Conservation (phyloP, 345 rosid species). For the Lumnitzera racemosa region DNA sequence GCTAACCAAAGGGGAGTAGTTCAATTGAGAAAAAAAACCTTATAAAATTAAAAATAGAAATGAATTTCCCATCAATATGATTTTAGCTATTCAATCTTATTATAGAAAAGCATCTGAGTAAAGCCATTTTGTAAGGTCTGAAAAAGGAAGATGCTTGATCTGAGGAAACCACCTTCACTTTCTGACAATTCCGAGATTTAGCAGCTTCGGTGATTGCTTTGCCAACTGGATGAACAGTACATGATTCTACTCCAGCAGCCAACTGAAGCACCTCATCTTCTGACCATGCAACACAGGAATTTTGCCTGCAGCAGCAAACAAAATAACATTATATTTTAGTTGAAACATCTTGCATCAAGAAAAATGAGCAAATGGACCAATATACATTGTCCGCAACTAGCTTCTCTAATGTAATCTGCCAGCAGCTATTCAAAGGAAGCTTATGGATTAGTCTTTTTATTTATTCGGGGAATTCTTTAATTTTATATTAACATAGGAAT, state of each 20-base stretch:
- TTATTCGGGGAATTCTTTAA: too few species aligned
- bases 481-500: too few species aligned
- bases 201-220: slow-evolving; percentile 93
- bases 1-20: too few species aligned
- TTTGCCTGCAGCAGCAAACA: slow-evolving; percentile 37
- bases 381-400: not conserved
- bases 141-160: not conserved
- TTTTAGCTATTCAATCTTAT: too few species aligned
- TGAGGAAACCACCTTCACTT: slow-evolving; percentile 38
- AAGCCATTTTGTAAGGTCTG: too few species aligned
- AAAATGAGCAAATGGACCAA: not conserved
- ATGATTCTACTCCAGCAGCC: slow-evolving; percentile 92
- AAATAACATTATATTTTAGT: slow-evolving; percentile 1
- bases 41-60: too few species aligned
- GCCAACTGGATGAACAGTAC: slow-evolving; percentile 90
- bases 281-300: slow-evolving; percentile 32
- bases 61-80: too few species aligned
- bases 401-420: not conserved
- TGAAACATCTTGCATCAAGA: not conserved
- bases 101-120: too few species aligned
- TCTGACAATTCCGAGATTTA: slow-evolving; percentile 34
- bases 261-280: slow-evolving; percentile 67
- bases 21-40: too few species aligned
- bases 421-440: too few species aligned
- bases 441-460: too few species aligned